These are phyloP conservation scores for Gossypium gossypioides DNA, from an alignment of 441 rosid genomes.

Conservation along the genomic window DNA sequence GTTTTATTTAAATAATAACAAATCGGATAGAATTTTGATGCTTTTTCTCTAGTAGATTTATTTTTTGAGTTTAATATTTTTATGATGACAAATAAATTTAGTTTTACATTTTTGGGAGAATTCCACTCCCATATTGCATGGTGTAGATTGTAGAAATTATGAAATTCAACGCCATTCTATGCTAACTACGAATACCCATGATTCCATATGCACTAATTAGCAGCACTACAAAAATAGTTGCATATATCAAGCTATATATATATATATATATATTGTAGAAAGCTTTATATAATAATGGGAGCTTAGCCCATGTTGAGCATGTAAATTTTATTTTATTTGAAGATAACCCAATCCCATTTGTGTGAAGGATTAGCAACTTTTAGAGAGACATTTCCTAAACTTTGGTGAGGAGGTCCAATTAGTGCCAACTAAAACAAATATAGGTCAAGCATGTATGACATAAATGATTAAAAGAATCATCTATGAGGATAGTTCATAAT, in stretches of 20 bases:
- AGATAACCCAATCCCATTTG: too few relatives aligned
- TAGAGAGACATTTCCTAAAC: background rate
- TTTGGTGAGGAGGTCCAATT: background rate
- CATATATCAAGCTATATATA: too few relatives aligned
- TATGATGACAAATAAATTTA: background rate
- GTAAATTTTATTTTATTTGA: too few relatives aligned
- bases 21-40: background rate
- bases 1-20: too few relatives aligned
- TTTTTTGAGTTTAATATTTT: background rate
- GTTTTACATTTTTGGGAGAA: background rate
- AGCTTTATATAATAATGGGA: too few relatives aligned
- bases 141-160: conserved; percentile 1
- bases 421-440: background rate
- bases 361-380: too few relatives aligned
- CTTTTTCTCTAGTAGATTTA: background rate
- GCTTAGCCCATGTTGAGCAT: too few relatives aligned
- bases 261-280: too few relatives aligned
- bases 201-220: background rate
- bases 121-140: background rate
- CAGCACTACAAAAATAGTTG: background rate
- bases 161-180: background rate
- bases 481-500: too few relatives aligned
- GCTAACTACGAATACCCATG: background rate
- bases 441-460: background rate
- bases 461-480: too few relatives aligned